phyloP scores from a whole-genome alignment of 169 alveolate species.

The Theileria annulata region DNA sequence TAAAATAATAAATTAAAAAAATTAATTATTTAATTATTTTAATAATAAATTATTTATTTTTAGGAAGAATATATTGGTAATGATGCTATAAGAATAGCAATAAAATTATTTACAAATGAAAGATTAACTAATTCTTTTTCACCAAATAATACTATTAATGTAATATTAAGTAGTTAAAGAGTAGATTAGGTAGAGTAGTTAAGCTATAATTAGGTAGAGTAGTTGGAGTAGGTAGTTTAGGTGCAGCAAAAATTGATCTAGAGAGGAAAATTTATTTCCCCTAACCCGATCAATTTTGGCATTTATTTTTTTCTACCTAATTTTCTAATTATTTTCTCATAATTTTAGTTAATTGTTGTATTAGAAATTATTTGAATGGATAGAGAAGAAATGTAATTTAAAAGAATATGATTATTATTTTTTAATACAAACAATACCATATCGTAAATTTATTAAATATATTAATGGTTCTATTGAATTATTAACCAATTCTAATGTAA shows the following conservation, averaged over 20 bases:
- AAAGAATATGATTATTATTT: conserved; percentile 30
- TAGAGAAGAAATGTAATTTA: conserved; percentile 27
- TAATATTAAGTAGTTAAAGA: not conserved
- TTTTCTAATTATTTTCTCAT: too few species aligned
- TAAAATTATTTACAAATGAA: conserved; percentile 20
- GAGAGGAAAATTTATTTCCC: too few species aligned
- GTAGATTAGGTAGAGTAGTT: too few species aligned
- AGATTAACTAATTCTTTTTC: conserved; percentile 48
- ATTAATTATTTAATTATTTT: not conserved
- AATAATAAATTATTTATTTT: not conserved
- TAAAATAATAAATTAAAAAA: too few species aligned
- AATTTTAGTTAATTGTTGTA: too few species aligned
- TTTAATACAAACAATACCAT: conserved; percentile 48
- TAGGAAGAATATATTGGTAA: conserved; percentile 45
- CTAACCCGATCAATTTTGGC: too few species aligned
- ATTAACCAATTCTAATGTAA: not conserved
- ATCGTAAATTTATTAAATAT: conserved; percentile 51
- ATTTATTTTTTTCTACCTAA: too few species aligned
- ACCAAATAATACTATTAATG: conserved; percentile 12
- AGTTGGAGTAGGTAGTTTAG: too few species aligned
- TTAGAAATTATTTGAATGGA: conserved; percentile 49
- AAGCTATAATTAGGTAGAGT: too few species aligned
- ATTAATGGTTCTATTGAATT: conserved; percentile 56
- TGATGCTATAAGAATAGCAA: conserved; percentile 47
- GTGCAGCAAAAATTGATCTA: too few species aligned